Percentiles rank a stretch among this genome's conserved stretches.
Evolutionary conservation across 331 rosid species (phyloP).

Genomic region (Stylosanthes scabra): DNA sequence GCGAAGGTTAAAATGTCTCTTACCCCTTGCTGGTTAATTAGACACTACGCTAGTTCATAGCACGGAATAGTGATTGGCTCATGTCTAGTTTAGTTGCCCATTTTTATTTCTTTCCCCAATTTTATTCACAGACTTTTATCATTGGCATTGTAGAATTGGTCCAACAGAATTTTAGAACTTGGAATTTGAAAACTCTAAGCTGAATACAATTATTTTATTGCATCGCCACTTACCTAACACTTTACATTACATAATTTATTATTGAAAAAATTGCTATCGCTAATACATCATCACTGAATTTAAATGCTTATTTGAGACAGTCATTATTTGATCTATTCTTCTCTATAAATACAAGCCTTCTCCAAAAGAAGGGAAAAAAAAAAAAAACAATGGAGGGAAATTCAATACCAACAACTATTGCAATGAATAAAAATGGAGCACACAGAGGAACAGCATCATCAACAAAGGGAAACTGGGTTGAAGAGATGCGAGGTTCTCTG

Average conservation of each 20-base stretch:
- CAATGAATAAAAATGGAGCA: background rate
- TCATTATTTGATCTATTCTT: background rate
- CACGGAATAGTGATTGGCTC: too few relatives aligned
- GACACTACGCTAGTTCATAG: too few relatives aligned
- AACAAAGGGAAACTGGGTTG: slow-evolving; percentile 8
- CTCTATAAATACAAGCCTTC: background rate
- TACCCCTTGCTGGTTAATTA: too few relatives aligned
- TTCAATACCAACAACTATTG: background rate
- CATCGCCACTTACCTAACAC: background rate
- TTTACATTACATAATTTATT: background rate
- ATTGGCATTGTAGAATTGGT: too few relatives aligned
- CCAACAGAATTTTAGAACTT: too few relatives aligned
- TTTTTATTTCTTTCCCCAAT: too few relatives aligned
- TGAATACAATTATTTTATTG: background rate
- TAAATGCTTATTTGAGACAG: background rate
- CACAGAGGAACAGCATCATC: background rate
- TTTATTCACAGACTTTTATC: too few relatives aligned
- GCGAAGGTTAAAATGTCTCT: too few relatives aligned
- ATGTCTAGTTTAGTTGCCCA: too few relatives aligned
- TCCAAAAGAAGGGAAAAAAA: too few relatives aligned
- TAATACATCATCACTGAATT: background rate
- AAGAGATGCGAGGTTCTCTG: slow-evolving; percentile 31
- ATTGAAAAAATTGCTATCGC: background rate
- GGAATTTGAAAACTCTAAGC: background rate
- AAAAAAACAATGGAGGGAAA: background rate